Base-by-base conservation (phyloP, 441 rosid species). In the Euphorbia celastroides region DNA sequence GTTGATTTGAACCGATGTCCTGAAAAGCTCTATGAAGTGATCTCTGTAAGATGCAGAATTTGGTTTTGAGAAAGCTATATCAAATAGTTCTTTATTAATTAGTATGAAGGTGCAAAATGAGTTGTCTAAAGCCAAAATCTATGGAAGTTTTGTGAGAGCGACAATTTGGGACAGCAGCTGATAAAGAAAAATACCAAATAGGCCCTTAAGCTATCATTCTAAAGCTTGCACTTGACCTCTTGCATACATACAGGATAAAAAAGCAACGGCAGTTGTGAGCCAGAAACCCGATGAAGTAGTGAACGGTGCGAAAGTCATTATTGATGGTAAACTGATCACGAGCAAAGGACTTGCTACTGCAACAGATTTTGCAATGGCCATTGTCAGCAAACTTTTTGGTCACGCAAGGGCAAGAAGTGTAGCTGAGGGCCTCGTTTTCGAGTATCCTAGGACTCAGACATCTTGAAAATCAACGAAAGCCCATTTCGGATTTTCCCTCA, bases 301-400 rank as follows among this genome's bases (percentile, higher is more conserved):
- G 0, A 78, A 81, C 60, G 88, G 83, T 28, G 82, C 90, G 23
- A 86, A 79, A 70, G 88, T 89, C 46, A 96, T 91, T 31, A 86
- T 94, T 60, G 96, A 94, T 57, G 96, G 96, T 59, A 91, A 84
- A 68, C 74, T 93, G 74, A 91, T 93, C 67, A 93, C 97, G 22
- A 71, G 93, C 82, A 75, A 74, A 75, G 99, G 96, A 56, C 89
- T 84, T 2, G 81, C 86, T 22, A 82, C 87, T 11, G 83, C 79
- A 20, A 74, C 79, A n/a, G 88, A 86, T 78, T 88, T 91, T 61
- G 87, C 93, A 32, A 48, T 94, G 70, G 84, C 88, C 65, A 84
- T 94, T 23, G 81, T 91, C 27, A 79, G 87, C 79, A 94, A 91
- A 79, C 76, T 94, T 67, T 91, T 94, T 25, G 97, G 96, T 57